Evolutionary conservation across 768 basidiomycete species (phyloP).

Genomic region (Naganishia randhawae): DNA sequence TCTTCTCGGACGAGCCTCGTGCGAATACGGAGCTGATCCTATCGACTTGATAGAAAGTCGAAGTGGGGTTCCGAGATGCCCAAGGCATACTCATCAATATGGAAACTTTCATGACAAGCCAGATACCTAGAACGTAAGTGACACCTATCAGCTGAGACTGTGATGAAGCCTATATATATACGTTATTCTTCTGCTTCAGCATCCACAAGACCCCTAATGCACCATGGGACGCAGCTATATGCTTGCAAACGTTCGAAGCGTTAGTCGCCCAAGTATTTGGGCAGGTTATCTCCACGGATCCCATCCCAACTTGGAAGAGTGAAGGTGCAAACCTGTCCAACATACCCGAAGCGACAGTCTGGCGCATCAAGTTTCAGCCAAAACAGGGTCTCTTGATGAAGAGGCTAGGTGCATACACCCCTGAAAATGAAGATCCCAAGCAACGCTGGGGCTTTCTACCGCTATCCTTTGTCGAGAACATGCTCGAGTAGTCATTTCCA

Average conservation of each 20-base stretch:
- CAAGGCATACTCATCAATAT: conserved; percentile 40
- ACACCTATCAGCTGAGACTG: background rate
- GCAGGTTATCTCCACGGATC: conserved; percentile 43
- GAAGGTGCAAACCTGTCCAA: background rate
- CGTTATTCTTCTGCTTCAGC: background rate
- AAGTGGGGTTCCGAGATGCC: conserved; percentile 48
- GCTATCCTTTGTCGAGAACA: background rate
- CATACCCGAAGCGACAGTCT: conserved; percentile 40
- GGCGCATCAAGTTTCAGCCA: conserved; percentile 44
- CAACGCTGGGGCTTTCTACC: conserved; percentile 31
- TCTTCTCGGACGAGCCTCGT: background rate
- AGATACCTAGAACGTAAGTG: conserved; percentile 45
- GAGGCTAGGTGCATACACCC: conserved; percentile 31
- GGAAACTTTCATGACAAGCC: conserved; percentile 40
- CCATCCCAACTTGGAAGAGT: conserved; percentile 13
- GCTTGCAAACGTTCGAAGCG: conserved; percentile 40
- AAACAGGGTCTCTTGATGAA: conserved; percentile 41
- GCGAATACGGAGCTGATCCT: conserved; percentile 1
- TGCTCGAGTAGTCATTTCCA: background rate
- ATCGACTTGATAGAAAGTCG: conserved; percentile 33
- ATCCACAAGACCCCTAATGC: conserved; percentile 31
- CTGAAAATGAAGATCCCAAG: conserved; percentile 33
- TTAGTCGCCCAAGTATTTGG: conserved; percentile 35
- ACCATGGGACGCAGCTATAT: conserved; percentile 40
- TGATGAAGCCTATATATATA: background rate